Conservation (phyloP, 2,329 filamentous ascomycete genomes). For the Cryphonectria nitschkei region DNA sequence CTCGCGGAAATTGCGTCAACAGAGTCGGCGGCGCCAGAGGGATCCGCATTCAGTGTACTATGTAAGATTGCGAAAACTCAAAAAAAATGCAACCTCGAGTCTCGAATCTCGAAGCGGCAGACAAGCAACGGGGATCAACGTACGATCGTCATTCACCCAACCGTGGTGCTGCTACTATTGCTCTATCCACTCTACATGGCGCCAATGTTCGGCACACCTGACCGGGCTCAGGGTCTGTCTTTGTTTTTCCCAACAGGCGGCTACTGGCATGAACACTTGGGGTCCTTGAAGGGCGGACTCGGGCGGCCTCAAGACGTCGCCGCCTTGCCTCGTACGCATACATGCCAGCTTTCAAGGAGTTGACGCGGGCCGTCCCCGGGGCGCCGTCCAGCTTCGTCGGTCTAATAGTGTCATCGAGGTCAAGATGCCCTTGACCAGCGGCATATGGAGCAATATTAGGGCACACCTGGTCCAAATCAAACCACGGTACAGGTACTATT, state of each 20-base stretch:
- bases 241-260: constrained; percentile 12
- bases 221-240: constrained; percentile 5
- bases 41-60: constrained; percentile 19
- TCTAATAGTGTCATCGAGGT: neutral
- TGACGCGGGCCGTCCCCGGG: constrained; percentile 25
- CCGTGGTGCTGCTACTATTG: neutral
- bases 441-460: neutral
- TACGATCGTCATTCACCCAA: neutral
- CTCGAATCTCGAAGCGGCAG: neutral
- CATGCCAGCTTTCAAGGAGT: constrained; percentile 18
- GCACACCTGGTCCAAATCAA: neutral
- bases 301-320: constrained; percentile 2
- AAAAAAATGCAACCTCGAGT: constrained; percentile 8
- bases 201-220: constrained; percentile 8
- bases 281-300: constrained; percentile 13
- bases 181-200: neutral
- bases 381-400: neutral
- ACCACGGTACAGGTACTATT: neutral
- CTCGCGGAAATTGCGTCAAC: constrained; percentile 29
- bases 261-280: constrained; percentile 27
- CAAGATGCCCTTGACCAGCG: constrained; percentile 1
- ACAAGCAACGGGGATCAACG: neutral
- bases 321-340: neutral
- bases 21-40: constrained; percentile 9
- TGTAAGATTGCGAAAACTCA: constrained; percentile 27